Base-by-base conservation (phyloP, 2,329 filamentous ascomycete genomes). In the Teratosphaeria viscida region DNA sequence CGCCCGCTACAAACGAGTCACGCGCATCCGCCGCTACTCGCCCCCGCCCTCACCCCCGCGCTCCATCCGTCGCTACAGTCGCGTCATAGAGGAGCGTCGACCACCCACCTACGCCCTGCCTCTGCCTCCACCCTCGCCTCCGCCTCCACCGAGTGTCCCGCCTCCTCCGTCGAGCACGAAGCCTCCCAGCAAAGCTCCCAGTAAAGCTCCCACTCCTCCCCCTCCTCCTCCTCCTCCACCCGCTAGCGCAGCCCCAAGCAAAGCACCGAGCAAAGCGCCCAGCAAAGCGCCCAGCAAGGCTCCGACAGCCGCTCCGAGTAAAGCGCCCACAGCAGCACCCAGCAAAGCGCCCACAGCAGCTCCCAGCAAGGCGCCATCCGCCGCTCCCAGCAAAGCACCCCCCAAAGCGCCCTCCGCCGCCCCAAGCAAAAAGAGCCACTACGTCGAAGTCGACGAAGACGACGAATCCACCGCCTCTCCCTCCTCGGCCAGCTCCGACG, bases 381-480 rank as follows among this genome's bases (percentile, higher is more conserved):
- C n/a, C 23, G 19, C 43, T 2, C 43, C 43, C 5, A 49, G 43
- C 43, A 49, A 49, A 49, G 43, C 43, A 6, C 43, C 43, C 16
- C 4, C 43, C n/a, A 23, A 19, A 49, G 53, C 53, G 16, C 53
- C 53, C 27, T 56, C 35, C 43, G 49, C 61, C 37, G 58, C 62
- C 60, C 58, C 58, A 57, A 56, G 61, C 66, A 57, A 57, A 5
- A 55, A 56, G 62, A 66, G 70, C 61, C 75, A 78, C 62, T 78
- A 78, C 58, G 76, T 79, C 56, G 74, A 79, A 65, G 77, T 79
- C 47, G 72, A 72, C 19, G 68, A 71, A 8, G 60, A 61, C 64
- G 71, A 68, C 56, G 69, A 67, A 14, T 57, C 59, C 47, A 55
- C 59, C 59, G 66, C 65, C 29, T 55, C 52, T 19, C 39, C 34